phyloP scores from a whole-genome alignment of 495 filamentous ascomycete genomes.

The Aspergillus sparsus region DNA sequence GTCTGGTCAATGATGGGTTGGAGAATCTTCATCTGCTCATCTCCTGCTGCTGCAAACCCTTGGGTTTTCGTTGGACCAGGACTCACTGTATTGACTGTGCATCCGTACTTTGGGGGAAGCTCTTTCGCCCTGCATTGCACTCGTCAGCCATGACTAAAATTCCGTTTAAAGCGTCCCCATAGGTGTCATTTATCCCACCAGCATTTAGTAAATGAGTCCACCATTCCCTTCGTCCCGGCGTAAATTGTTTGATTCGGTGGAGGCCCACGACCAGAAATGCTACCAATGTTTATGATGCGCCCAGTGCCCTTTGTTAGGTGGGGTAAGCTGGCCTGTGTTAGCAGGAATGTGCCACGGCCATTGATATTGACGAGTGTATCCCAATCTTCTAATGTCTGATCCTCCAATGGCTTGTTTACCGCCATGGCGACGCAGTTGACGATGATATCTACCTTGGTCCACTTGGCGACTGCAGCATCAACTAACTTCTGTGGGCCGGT shows the following conservation, averaged over 20 bases:
- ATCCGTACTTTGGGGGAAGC: slow-evolving; percentile 32
- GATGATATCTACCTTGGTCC: slow-evolving; percentile 35
- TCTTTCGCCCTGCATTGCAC: slow-evolving; percentile 24
- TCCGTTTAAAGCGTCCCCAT: no score
- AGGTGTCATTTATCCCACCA: slow-evolving; percentile 27
- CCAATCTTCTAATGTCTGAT: slow-evolving; percentile 42
- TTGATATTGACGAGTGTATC: slow-evolving; percentile 41
- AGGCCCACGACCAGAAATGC: slow-evolving; percentile 27
- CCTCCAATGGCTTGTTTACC: slow-evolving; percentile 38
- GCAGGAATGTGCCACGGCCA: slow-evolving; percentile 37
- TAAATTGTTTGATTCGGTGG: slow-evolving; percentile 33
- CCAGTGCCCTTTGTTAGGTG: slow-evolving; percentile 30
- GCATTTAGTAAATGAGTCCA: slow-evolving; percentile 37
- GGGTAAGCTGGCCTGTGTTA: slow-evolving; percentile 35
- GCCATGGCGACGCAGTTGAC: slow-evolving; percentile 44
- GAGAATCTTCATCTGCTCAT: slow-evolving; percentile 39
- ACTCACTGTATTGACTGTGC: slow-evolving; percentile 35
- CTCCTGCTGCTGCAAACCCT: slow-evolving; percentile 34
- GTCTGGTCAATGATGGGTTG: slow-evolving; percentile 42
- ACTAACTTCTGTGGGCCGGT: slow-evolving; percentile 22
- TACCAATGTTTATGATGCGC: slow-evolving; percentile 32
- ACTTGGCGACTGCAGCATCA: slow-evolving; percentile 23
- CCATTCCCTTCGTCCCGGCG: slow-evolving; percentile 33
- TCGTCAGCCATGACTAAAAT: neutral
- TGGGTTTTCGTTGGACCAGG: slow-evolving; percentile 39